Conservation (phyloP, 805 yeast species). For the Jamesozyma spencerorum region DNA sequence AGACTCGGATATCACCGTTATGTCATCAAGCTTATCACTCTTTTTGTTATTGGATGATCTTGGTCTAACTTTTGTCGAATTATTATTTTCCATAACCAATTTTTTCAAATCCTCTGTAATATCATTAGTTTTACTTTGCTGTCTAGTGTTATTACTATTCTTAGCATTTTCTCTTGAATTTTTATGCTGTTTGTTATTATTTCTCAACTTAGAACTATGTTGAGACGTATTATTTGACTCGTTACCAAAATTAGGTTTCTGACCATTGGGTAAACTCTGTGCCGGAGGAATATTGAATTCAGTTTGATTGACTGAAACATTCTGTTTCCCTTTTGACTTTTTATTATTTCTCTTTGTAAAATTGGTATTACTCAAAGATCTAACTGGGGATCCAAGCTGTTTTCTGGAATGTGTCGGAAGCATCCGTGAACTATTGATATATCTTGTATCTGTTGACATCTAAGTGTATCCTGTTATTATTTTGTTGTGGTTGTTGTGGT, state of each 20-base stretch:
- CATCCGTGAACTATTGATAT: slow-evolving; percentile 26
- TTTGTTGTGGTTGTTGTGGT: no score
- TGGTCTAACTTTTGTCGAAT: neutral
- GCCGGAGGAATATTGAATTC: slow-evolving; percentile 17
- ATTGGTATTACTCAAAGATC: neutral
- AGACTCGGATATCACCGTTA: neutral
- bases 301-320: neutral
- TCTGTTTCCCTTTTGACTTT: slow-evolving; percentile 2
- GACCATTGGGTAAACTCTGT: slow-evolving; percentile 27
- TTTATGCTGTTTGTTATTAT: slow-evolving; percentile 1
- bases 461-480: neutral
- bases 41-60: neutral
- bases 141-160: neutral
- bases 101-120: slow-evolving; percentile 6
- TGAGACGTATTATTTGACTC: slow-evolving; percentile 1
- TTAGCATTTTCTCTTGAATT: slow-evolving; percentile 4
- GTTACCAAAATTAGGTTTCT: slow-evolving; percentile 27
- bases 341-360: neutral
- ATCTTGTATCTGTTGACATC: slow-evolving; percentile 29
- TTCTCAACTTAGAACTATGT: slow-evolving; percentile 1
- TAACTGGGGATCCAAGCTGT: slow-evolving; percentile 9
- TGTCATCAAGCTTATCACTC: neutral
- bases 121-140: neutral
- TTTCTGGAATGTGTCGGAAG: slow-evolving; percentile 21
- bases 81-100: slow-evolving; percentile 3